Evolutionary conservation across 148 eudicot species (phyloP).

Genomic region (Chenopodium quinoa): DNA sequence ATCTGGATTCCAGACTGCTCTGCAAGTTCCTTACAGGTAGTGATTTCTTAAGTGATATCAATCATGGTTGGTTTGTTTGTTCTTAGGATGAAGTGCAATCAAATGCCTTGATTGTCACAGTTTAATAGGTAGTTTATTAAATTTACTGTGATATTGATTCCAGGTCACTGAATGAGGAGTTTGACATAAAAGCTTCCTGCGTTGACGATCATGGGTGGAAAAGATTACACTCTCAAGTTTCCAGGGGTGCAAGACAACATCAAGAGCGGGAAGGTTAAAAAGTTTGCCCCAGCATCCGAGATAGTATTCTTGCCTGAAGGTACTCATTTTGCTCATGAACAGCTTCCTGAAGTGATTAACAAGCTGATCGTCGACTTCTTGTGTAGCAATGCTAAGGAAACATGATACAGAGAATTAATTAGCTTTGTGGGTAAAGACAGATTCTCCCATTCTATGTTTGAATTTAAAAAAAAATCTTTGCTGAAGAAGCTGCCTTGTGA

Average conservation of each 20-base stretch:
- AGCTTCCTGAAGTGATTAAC: slow-evolving; percentile 46
- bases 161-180: slow-evolving; percentile 25
- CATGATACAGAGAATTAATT: no score
- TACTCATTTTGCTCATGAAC: slow-evolving; percentile 54
- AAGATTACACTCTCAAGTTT: slow-evolving; percentile 38
- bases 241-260: slow-evolving; percentile 41
- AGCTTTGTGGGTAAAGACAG: no score
- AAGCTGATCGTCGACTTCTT: slow-evolving; percentile 35
- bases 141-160: no score
- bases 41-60: no score
- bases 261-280: slow-evolving; percentile 30
- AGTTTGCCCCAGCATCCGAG: slow-evolving; percentile 31
- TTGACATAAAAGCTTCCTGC: slow-evolving; percentile 24
- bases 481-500: no score
- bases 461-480: no score
- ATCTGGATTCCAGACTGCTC: slow-evolving; percentile 55
- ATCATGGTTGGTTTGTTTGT: no score
- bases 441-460: no score
- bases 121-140: no score
- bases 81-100: no score
- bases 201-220: slow-evolving; percentile 22
- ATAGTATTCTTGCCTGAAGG: slow-evolving; percentile 42
- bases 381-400: not conserved
- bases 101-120: no score
- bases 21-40: slow-evolving; percentile 69